Evolutionary conservation across 2,329 filamentous ascomycete genomes (phyloP), one percentile per base, ranked within the genome.

Genomic region (Ceratocystis eucalypticola): DNA sequence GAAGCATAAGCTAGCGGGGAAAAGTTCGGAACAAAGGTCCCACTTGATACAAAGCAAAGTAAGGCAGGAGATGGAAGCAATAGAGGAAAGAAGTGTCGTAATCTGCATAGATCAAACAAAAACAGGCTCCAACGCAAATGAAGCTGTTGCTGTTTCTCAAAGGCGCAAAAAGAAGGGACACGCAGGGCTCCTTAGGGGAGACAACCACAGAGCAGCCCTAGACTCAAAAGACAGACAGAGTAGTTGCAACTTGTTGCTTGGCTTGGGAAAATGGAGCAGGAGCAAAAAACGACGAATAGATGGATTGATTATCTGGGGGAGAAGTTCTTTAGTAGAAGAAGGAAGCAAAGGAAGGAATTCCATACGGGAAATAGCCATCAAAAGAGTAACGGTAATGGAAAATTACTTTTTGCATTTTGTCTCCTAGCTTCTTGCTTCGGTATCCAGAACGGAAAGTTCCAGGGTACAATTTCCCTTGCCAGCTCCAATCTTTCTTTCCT

Each of bases 51-150:
- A 59, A 59, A 59, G 28, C 17, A 20, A n/a, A 28, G 55, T 28
- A 59, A 20, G 55, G 55, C 30, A 59, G 33, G 55, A 59, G 25
- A 20, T 41, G 8, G 20, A 22, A 48, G 48, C 48, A 53, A 53
- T 22, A 10, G 15, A 53, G 48, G 48, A 22, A 53, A 41, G 37
- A 41, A 53, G 28, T 59, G 55, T 59, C 55, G 55, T 59, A 59
- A 59, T 59, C 28, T 33, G 28, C 55, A 59, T n/a, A 59, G 55
- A 59, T 59, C 28, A 59, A 59, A 59, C 55, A 37, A 59, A 59
- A 59, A 7, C 17, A 59, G 28, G 55, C 55, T 59, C 28, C 55
- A 33, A 59, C 55, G 20, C 55, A 59, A 59, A 37, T 59, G 55
- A 59, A 59, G 55, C 55, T 37, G 30, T 59, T 37, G 55, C 55